phyloP scores from a whole-genome alignment of 108 stramenopile genomes.

The Epithemia pelagica region DNA sequence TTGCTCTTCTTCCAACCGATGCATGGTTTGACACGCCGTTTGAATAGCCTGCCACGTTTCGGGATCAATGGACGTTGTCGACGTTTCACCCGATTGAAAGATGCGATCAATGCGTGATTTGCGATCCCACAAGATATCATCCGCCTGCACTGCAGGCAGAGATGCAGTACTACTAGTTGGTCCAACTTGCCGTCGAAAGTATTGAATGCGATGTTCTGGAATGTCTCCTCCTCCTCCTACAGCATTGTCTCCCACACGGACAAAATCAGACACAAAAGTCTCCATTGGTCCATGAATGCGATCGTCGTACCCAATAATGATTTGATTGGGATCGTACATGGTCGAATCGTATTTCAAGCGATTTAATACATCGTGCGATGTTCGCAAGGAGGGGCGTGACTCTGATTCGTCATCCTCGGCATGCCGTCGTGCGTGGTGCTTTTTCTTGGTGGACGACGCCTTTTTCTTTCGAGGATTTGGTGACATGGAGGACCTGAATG shows the following conservation, averaged over 20 bases:
- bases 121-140: constrained; percentile 17
- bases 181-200: constrained; percentile 15
- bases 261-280: constrained; percentile 13
- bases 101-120: constrained; percentile 2
- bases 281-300: constrained; percentile 28
- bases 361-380: not conserved
- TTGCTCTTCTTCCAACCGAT: constrained; percentile 1
- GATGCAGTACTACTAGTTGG: not conserved
- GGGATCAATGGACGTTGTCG: not conserved
- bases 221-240: constrained; percentile 23
- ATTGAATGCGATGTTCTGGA: constrained; percentile 26
- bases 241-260: too few relatives aligned
- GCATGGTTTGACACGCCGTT: constrained; percentile 13
- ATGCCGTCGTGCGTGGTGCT: too few relatives aligned
- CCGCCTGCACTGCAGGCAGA: not conserved
- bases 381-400: not conserved
- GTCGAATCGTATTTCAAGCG: not conserved
- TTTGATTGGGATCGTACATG: not conserved
- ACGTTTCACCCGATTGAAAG: constrained; percentile 11
- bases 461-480: too few relatives aligned
- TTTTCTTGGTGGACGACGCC: too few relatives aligned
- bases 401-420: too few relatives aligned
- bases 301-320: constrained; percentile 19
- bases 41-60: not conserved
- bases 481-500: too few relatives aligned